These are phyloP conservation scores for Fusarium acutatum DNA, from an alignment of 2,329 filamentous ascomycete species.

Conservation along the genomic window DNA sequence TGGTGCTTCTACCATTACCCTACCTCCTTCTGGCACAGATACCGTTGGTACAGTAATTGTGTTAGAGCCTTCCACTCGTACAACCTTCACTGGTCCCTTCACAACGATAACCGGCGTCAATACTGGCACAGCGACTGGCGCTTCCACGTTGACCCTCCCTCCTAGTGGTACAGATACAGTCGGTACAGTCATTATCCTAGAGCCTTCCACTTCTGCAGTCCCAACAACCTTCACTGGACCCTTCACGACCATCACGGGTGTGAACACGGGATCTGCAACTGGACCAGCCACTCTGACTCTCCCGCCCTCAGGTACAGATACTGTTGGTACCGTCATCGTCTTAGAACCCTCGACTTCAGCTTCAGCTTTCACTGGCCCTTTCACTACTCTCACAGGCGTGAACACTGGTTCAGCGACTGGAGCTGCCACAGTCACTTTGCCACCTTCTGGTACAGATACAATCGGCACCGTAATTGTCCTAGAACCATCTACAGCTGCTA, in stretches of 20 bases:
- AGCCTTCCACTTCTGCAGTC: background rate
- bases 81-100: background rate
- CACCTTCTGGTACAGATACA: background rate
- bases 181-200: background rate
- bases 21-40: background rate
- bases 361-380: background rate
- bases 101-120: background rate
- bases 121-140: background rate
- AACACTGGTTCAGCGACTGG: background rate
- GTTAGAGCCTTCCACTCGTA: background rate
- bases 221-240: background rate
- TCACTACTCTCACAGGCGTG: background rate
- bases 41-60: background rate
- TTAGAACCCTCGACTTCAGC: background rate
- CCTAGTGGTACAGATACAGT: background rate
- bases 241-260: background rate
- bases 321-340: background rate
- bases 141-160: background rate
- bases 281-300: background rate
- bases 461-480: background rate
- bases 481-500: background rate
- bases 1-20: background rate
- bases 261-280: background rate
- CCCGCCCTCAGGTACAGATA: background rate
- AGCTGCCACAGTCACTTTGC: background rate